Percentiles rank a stretch among this genome's conserved stretches.
Conservation (phyloP, 225 moss, liverwort and hornwort genomes). For the Asterella californica region DNA sequence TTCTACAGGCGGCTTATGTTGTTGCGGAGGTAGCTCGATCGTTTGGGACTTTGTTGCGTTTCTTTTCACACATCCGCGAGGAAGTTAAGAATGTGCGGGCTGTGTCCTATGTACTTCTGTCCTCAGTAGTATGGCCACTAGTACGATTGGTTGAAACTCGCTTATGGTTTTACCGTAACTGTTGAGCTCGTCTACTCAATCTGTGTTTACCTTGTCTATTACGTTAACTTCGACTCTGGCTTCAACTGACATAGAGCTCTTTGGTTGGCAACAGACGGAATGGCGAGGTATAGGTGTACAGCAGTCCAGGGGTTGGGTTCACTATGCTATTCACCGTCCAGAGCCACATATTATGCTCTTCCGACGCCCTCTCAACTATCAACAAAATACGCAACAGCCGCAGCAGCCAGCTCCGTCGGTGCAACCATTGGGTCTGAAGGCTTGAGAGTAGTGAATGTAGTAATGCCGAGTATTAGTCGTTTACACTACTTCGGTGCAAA, state of each 20-base stretch:
- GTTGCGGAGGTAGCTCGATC: no score
- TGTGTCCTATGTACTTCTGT: no score
- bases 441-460: conserved; percentile 16
- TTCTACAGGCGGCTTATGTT: no score
- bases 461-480: neutral
- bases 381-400: conserved; percentile 24
- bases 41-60: neutral
- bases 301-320: conserved; percentile 50
- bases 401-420: conserved; percentile 21
- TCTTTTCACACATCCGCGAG: neutral
- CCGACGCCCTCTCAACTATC: conserved; percentile 45
- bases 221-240: no score
- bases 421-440: conserved; percentile 41
- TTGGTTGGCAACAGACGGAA: conserved; percentile 19
- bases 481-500: no score
- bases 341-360: conserved; percentile 53
- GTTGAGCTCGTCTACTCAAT: neutral
- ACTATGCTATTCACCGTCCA: conserved; percentile 48
- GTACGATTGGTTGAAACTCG: no score
- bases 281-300: conserved; percentile 49
- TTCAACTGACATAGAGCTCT: neutral
- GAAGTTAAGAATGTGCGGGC: neutral
- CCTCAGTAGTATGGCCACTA: no score
- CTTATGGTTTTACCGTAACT: no score
- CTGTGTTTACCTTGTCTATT: neutral